These are phyloP conservation scores for Mucor mucedo DNA, from an alignment of 371 early-diverging fungal genomes.

Conservation along the genomic window DNA sequence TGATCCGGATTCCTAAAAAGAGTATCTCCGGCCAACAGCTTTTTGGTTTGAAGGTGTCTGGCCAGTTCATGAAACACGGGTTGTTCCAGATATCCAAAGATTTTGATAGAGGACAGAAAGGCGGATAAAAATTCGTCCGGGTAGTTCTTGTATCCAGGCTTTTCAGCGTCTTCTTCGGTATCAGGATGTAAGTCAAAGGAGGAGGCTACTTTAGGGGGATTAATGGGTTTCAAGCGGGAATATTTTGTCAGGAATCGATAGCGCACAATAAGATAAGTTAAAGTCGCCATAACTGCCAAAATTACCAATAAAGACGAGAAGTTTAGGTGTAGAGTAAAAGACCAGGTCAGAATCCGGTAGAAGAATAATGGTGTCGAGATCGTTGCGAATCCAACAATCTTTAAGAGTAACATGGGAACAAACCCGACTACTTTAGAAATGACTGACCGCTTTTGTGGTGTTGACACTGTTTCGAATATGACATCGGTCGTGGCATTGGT, in stretches of 20 bases:
- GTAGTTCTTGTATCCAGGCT: slow-evolving; percentile 57
- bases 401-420: slow-evolving; percentile 52
- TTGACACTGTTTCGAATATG: background rate
- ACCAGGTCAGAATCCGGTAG: slow-evolving; percentile 68
- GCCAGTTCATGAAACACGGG: slow-evolving; percentile 96
- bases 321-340: slow-evolving; percentile 70
- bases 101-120: slow-evolving; percentile 88
- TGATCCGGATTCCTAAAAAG: slow-evolving; percentile 80
- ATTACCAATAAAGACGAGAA: slow-evolving; percentile 64
- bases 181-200: slow-evolving; percentile 85
- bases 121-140: slow-evolving; percentile 87
- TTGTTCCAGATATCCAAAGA: slow-evolving; percentile 97
- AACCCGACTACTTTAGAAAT: slow-evolving; percentile 30
- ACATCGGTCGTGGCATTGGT: slow-evolving; percentile 12
- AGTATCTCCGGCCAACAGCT: slow-evolving; percentile 86
- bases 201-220: slow-evolving; percentile 57
- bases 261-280: slow-evolving; percentile 66
- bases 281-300: slow-evolving; percentile 39
- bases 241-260: slow-evolving; percentile 80
- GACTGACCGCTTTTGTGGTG: slow-evolving; percentile 38
- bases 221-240: slow-evolving; percentile 71
- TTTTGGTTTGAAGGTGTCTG: slow-evolving; percentile 83
- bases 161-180: slow-evolving; percentile 68
- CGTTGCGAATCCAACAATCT: slow-evolving; percentile 58
- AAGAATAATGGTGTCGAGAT: slow-evolving; percentile 62